These are phyloP conservation scores for Stentor coeruleus DNA, from an alignment of 73 alveolate genomes.

Conservation along the genomic window DNA sequence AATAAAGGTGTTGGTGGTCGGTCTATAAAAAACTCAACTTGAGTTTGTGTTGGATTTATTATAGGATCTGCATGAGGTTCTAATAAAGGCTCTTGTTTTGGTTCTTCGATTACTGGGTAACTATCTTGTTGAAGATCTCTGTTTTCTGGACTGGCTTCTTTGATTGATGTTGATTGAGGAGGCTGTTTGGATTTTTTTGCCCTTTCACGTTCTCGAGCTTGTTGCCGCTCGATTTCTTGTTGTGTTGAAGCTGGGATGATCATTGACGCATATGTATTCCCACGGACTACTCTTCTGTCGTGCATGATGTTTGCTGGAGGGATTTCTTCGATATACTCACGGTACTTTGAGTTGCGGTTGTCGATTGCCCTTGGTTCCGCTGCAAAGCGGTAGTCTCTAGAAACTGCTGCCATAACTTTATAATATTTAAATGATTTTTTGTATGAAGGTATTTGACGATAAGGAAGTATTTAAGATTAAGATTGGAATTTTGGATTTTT, in stretches of 20 bases:
- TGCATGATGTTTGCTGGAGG: conserved; percentile 68
- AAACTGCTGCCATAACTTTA: conserved; percentile 25
- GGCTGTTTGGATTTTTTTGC: too few species aligned
- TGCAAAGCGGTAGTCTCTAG: conserved; percentile 22
- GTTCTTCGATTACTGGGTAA: conserved; percentile 54
- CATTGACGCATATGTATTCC: conserved; percentile 91
- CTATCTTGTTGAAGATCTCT: conserved; percentile 33
- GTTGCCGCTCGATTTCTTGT: conserved; percentile 60
- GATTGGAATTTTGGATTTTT: too few species aligned
- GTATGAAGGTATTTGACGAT: too few species aligned
- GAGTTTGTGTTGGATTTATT: conserved; percentile 71
- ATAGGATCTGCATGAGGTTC: conserved; percentile 67
- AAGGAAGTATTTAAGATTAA: too few species aligned
- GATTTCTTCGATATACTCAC: background rate
- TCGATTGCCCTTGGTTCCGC: conserved; percentile 21
- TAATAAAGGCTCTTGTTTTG: conserved; percentile 58
- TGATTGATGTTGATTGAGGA: conserved; percentile 26
- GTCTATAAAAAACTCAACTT: conserved; percentile 82
- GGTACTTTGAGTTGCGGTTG: conserved; percentile 16
- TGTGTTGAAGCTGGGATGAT: conserved; percentile 71
- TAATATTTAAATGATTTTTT: too few species aligned
- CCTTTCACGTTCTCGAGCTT: conserved; percentile 33
- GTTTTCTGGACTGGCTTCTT: too few species aligned
- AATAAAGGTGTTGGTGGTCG: conserved; percentile 82
- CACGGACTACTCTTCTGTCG: conserved; percentile 91